Conservation (phyloP, 257 asterid genomes). For the Fraxinus americana region DNA sequence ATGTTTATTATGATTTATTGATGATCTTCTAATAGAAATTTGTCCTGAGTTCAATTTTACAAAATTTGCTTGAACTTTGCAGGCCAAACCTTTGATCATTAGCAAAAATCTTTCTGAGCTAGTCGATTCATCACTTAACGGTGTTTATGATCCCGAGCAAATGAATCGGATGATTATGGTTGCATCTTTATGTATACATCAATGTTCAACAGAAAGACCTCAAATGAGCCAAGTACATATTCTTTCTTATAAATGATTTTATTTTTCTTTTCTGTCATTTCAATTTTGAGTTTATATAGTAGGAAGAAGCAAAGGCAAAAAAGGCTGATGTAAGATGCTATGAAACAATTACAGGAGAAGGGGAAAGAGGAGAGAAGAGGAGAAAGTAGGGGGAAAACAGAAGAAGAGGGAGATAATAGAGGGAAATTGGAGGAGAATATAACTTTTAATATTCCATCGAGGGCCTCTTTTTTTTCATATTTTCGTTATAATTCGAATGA, state of each 20-base stretch:
- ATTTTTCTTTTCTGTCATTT: neutral
- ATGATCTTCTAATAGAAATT: neutral
- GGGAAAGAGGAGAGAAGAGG: too few species aligned
- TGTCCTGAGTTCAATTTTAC: neutral
- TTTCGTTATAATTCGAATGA: neutral
- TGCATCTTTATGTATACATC: constrained; percentile 78
- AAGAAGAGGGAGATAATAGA: too few species aligned
- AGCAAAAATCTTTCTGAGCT: constrained; percentile 51
- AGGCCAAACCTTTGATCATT: constrained; percentile 83
- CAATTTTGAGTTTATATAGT: neutral
- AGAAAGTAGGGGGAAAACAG: too few species aligned
- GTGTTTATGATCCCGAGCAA: constrained; percentile 64
- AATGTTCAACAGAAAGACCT: constrained; percentile 72
- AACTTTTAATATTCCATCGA: too few species aligned
- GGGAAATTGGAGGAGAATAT: too few species aligned
- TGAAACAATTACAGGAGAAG: too few species aligned
- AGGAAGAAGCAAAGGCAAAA: too few species aligned
- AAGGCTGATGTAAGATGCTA: too few species aligned
- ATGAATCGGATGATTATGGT: constrained; percentile 62
- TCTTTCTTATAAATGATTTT: neutral
- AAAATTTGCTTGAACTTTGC: constrained; percentile 23
- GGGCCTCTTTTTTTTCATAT: neutral
- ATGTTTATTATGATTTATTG: neutral
- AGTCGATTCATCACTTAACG: constrained; percentile 68
- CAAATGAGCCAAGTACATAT: constrained; percentile 73